Evolutionary conservation across 2,329 filamentous ascomycete species (phyloP).

Genomic region (Neophaeococcomyces aloes): DNA sequence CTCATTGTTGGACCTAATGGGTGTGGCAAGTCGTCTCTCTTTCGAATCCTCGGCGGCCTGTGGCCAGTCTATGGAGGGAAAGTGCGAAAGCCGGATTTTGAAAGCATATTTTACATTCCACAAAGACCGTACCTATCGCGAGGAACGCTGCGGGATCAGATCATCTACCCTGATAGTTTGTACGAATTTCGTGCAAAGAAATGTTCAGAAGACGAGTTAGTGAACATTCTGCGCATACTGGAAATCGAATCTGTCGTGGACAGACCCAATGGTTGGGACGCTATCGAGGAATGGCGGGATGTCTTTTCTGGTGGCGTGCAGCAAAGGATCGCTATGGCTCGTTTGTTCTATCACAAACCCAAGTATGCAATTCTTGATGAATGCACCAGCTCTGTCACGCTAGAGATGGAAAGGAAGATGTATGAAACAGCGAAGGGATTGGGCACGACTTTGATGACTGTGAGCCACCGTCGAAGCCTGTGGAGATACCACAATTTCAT

Average conservation of each 20-base stretch:
- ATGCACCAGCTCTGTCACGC: constrained; percentile 88
- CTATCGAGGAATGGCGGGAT: constrained; percentile 93
- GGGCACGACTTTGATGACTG: constrained; percentile 93
- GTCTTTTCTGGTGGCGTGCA: constrained; percentile 86
- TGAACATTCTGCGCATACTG: constrained; percentile 64
- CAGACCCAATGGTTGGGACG: constrained; percentile 75
- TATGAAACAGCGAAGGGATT: constrained; percentile 90
- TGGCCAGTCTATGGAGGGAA: constrained; percentile 97
- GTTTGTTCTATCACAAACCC: constrained; percentile 85
- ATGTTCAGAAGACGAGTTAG: constrained; percentile 69
- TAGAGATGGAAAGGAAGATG: constrained; percentile 91
- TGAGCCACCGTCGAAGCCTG: constrained; percentile 77
- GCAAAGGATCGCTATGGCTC: constrained; percentile 92
- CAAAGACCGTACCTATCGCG: constrained; percentile 88
- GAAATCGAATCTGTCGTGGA: constrained; percentile 75
- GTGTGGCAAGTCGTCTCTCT: constrained; percentile 90
- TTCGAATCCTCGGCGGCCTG: constrained; percentile 87
- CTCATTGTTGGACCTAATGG: constrained; percentile 94
- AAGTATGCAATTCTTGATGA: constrained; percentile 94
- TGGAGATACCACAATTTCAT: constrained; percentile 97
- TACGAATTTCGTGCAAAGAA: constrained; percentile 78
- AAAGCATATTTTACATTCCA: constrained; percentile 96
- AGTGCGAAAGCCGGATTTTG: constrained; percentile 81
- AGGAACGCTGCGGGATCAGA: constrained; percentile 87
- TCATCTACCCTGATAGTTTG: constrained; percentile 87